phyloP scores from a whole-genome alignment of 345 rosid genomes.

The Hibiscus mutabilis region DNA sequence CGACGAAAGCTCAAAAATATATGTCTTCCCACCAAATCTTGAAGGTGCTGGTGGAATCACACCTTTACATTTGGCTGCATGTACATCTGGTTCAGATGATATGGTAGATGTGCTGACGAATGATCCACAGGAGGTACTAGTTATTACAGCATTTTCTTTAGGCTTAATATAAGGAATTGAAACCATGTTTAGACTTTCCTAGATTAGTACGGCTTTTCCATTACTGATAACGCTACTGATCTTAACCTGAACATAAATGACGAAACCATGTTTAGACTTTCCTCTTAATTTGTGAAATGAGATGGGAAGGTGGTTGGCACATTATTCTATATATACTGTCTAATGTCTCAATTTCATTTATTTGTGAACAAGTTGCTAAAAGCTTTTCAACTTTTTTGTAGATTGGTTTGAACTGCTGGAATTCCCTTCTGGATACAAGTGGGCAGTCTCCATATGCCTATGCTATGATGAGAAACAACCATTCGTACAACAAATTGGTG shows the following conservation, averaged over 20 bases:
- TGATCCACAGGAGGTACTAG: conserved; percentile 73
- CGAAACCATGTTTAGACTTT: background rate
- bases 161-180: background rate
- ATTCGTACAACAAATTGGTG: conserved; percentile 59
- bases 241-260: background rate
- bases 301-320: background rate
- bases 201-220: background rate
- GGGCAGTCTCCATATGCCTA: conserved; percentile 61
- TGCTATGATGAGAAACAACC: conserved; percentile 56
- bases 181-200: too few species aligned
- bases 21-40: conserved; percentile 56
- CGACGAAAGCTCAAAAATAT: conserved; percentile 24
- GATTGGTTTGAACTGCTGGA: conserved; percentile 77
- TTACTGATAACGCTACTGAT: background rate
- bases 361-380: background rate
- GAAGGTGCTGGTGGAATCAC: conserved; percentile 74
- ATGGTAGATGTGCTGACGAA: conserved; percentile 68
- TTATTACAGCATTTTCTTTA: background rate
- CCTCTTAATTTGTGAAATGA: background rate
- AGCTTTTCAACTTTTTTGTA: conserved; percentile 12
- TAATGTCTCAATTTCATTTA: background rate
- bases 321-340: background rate
- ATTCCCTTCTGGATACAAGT: conserved; percentile 43
- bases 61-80: conserved; percentile 84
- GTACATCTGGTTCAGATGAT: conserved; percentile 54